Percentiles rank a stretch among this genome's conserved stretches.
Conservation (phyloP, 1,139 yeast genomes). For the Taphrina deformans region DNA sequence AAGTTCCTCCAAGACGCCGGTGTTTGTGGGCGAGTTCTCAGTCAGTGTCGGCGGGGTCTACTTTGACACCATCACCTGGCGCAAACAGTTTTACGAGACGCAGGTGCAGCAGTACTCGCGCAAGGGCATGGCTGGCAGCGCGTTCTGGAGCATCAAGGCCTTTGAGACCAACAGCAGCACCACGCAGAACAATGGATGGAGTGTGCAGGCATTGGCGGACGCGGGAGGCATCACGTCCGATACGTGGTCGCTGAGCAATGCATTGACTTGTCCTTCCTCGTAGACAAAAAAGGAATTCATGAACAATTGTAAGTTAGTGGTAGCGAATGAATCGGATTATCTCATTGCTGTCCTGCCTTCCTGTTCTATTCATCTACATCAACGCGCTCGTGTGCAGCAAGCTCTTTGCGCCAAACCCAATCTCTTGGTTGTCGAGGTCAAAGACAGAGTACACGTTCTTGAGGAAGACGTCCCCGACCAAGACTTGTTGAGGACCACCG, state of each 20-base stretch:
- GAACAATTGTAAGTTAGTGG: no score
- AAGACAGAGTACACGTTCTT: constrained; percentile 61
- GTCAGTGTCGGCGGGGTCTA: constrained; percentile 23
- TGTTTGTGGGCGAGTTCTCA: constrained; percentile 26
- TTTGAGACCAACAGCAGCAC: constrained; percentile 14
- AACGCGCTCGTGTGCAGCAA: neutral
- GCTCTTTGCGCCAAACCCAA: constrained; percentile 54
- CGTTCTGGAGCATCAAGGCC: constrained; percentile 24
- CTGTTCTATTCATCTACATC: neutral
- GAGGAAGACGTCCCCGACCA: constrained; percentile 64
- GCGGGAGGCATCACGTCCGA: neutral
- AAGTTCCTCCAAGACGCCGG: constrained; percentile 10
- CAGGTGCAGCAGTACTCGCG: constrained; percentile 40
- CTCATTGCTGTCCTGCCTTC: no score
- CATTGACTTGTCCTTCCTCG: constrained; percentile 11
- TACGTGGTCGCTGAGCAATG: neutral
- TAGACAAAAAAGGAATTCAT: no score
- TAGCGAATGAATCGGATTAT: neutral
- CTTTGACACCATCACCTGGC: constrained; percentile 22
- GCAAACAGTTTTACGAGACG: constrained; percentile 45
- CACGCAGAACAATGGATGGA: constrained; percentile 27
- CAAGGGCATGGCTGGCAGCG: constrained; percentile 15
- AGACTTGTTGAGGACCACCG: constrained; percentile 46
- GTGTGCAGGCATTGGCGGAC: constrained; percentile 9
- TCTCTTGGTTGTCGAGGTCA: constrained; percentile 53